Base-by-base conservation (phyloP, 2,329 filamentous ascomycete genomes). In the Juglanconis juglandina region DNA sequence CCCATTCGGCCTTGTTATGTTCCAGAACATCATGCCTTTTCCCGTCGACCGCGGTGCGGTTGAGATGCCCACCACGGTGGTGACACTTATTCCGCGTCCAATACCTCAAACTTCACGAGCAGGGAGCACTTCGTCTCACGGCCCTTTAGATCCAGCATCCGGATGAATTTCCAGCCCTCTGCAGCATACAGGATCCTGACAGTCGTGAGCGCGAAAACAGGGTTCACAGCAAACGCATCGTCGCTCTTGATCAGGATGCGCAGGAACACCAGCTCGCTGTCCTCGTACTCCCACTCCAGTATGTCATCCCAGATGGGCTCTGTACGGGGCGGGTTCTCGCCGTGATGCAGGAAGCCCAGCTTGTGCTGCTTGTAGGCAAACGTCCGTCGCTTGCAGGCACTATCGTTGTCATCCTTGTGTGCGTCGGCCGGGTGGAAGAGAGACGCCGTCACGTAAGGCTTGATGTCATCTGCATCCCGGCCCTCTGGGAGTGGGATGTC, bases 231-330 rank as follows among this genome's bases (percentile, higher is more conserved):
- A 70, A 85, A 89, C 63, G 79, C 80, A 61, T 87, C 84, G 61
- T 89, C 87, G 64, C 82, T 86, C 77, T 90, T 90, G 72, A 90
- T 79, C 47, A 89, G 74, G 61, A 90, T 77, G 0, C 87, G 77
- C 65, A 90, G 64, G 66, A 90, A 90, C 0, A 81, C 80, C 52
- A 90, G 68, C 69, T 89, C 87, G 65, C 85, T 87, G 59, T 88
- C 86, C 5, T 87, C 83, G 66, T 83, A 89, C 62, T 87, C 83
- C 87, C 87, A 90, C 67, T 87, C 85, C 8, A 90, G 73, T 13
- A 75, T 76, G 70, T 89, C 85, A 64, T 89, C 80, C 86, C 86
- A 90, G 7, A 90, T 54, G 0, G 87, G 87, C 62, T 89, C 85
- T 0, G 79, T 87, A 0, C 78, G 69, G 0, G 81, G 79, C 2